Base-by-base conservation (phyloP, 371 early-diverging fungal genomes). In the Circinella umbellata region DNA sequence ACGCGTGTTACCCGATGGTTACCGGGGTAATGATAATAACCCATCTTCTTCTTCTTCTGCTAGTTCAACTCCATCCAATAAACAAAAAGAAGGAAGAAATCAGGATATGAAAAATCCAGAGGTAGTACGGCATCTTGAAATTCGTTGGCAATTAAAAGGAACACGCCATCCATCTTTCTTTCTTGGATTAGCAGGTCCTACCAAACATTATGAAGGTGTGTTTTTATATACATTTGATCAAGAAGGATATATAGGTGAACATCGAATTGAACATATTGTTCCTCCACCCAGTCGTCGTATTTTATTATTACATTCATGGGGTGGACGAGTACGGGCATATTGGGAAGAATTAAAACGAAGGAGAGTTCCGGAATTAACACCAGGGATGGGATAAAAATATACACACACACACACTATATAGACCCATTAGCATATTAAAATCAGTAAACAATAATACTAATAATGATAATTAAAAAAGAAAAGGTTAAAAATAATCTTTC, bases 201-300 rank as follows among this genome's bases (percentile, higher is more conserved):
- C 68, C 17, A 64, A 73, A 18, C 71, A 78, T 60, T 76, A 81
- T 11, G 83, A 85, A 63, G 89, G 89, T 17, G 74, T 86, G 1
- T 89, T 89, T 77, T 64, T 86, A 37, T 89, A 89, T 64, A 71
- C 76, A 18, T 86, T 89, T 73, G 77, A 87, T 70, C 61, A 75
- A 1, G 47, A 72, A 34, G 89, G 89, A 0, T 71, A 75, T 60
- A 84, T 89, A 61, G 71, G 78, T 14, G 89, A 89, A 65, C 89
- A 89, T 64, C 78, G 84, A 53, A 87, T 89, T 70, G 86, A 89
- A 64, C 78, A 86, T 34, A 86, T 89, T 39, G 82, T 83, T 47
- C 89, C 89, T 0, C 82, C 89, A 0, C 89, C 89, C 0, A 87
- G 88, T 65, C 80, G 84, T 8, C 74, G 84, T 13, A 85, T 86